Conservation (phyloP, 2,329 filamentous ascomycete genomes). For the Botrytis squamosa region DNA sequence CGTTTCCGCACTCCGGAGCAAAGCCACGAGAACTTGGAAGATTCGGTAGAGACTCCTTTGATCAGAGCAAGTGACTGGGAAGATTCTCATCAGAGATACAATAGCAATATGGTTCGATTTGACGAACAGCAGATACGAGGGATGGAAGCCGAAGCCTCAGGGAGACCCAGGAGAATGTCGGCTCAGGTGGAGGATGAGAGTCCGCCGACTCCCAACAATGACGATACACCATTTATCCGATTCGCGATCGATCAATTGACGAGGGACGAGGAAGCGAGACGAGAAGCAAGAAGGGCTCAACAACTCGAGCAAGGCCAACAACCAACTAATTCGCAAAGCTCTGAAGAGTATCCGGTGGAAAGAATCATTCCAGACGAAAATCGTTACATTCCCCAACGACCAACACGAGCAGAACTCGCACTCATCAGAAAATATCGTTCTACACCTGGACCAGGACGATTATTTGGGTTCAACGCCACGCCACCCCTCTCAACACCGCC, state of each 20-base stretch:
- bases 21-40: slow-evolving; percentile 9
- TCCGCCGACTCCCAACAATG: slow-evolving; percentile 55
- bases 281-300: slow-evolving; percentile 34
- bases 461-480: slow-evolving; percentile 38
- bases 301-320: slow-evolving; percentile 42
- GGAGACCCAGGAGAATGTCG: slow-evolving; percentile 28
- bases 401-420: slow-evolving; percentile 34
- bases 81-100: slow-evolving; percentile 8
- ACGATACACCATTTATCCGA: slow-evolving; percentile 83
- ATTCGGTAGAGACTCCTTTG: slow-evolving; percentile 22
- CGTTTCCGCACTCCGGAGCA: not conserved
- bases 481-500: slow-evolving; percentile 32
- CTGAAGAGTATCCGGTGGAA: slow-evolving; percentile 49
- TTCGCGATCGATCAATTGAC: slow-evolving; percentile 89
- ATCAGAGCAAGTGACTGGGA: not conserved
- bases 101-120: slow-evolving; percentile 29
- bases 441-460: slow-evolving; percentile 34
- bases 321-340: slow-evolving; percentile 46
- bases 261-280: slow-evolving; percentile 62
- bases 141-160: slow-evolving; percentile 30
- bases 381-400: slow-evolving; percentile 34
- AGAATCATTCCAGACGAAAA: slow-evolving; percentile 49
- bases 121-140: slow-evolving; percentile 36
- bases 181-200: slow-evolving; percentile 24
- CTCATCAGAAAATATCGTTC: slow-evolving; percentile 41